Evolutionary conservation across 164 flowering plant genomes (phyloP), one percentile per base, ranked within the genome.

Genomic region (Chimonanthus praecox): DNA sequence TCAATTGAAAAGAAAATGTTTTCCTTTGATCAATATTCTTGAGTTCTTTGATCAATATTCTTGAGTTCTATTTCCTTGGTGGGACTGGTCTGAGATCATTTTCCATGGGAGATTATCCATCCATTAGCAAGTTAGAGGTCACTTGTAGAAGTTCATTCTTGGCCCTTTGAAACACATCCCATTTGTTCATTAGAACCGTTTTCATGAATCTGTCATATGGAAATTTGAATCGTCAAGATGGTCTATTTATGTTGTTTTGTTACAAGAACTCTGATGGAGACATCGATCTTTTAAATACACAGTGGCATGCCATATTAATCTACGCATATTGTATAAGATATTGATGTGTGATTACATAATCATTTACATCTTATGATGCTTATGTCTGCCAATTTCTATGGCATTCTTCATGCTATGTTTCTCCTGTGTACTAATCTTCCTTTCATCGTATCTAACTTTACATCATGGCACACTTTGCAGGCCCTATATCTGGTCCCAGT

Each of bases 401-500:
- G 33, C 33, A 33, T 0, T 1, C 33, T 33, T 33, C 33, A 33
- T 33, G 33, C 33, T 33, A 33, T 33, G 60, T n/a, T 54, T 54
- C 60, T 54, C 16, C 16, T 3, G 11, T n/a, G 5, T 54, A 11
- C 46, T 47, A 20, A 7, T 66, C 8, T 66, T 66, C 2, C 48
- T 10, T 5, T 43, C 9, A 47, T 62, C 47, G 15, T 65, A 64
- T 0, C 9, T 0, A 16, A 58, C 67, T 20, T 20, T 58, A 50
- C 47, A 9, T 64, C 18, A 63, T 73, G 64, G 11, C 70, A 67
- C 47, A 60, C 82, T 64, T 84, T 84, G 69, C 92, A 94, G 98
- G 98, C 66, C 97, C 98, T 58, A 92, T 94, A 79, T 92, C 97
- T 50, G 85, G 94, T 69, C 97, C 97, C 7, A 49, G 9, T 58